Percentiles rank a stretch among this genome's conserved stretches.
Conservation (phyloP, 257 asterid species). For the Nicotiana paniculata region DNA sequence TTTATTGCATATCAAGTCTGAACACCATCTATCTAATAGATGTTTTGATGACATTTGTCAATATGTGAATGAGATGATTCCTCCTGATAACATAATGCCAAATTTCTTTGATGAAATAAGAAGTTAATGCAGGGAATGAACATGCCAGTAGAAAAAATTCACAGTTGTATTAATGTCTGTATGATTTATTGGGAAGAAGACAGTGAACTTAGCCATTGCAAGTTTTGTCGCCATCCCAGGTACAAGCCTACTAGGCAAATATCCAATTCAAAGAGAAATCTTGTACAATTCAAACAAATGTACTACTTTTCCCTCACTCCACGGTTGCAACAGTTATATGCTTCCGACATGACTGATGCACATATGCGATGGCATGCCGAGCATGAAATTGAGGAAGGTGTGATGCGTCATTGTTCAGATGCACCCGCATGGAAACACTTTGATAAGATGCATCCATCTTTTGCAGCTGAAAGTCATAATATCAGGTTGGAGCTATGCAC, state of each 20-base stretch:
- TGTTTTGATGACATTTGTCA: too few species aligned
- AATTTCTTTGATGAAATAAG: too few species aligned
- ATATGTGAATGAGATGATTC: too few species aligned
- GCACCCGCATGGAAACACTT: not conserved
- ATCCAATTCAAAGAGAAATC: not conserved
- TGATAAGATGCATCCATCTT: not conserved
- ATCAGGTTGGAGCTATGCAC: not conserved
- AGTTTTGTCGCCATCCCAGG: not conserved
- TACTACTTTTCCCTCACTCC: not conserved
- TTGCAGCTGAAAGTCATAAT: not conserved
- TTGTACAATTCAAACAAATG: not conserved
- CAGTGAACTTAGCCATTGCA: not conserved
- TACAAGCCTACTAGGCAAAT: not conserved
- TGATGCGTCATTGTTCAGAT: not conserved
- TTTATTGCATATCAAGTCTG: too few species aligned
- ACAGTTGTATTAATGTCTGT: not conserved
- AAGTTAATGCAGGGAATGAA: too few species aligned
- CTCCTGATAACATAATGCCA: too few species aligned
- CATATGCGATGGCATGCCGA: not conserved
- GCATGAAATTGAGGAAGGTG: not conserved
- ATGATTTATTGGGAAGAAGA: not conserved
- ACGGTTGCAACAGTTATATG: not conserved
- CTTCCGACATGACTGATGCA: not conserved
- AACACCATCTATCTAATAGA: too few species aligned
- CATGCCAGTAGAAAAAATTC: too few species aligned